Percentiles rank a stretch among this genome's conserved stretches.
phyloP scores from a whole-genome alignment of 495 filamentous ascomycete genomes.

The Xylaria nigripes region DNA sequence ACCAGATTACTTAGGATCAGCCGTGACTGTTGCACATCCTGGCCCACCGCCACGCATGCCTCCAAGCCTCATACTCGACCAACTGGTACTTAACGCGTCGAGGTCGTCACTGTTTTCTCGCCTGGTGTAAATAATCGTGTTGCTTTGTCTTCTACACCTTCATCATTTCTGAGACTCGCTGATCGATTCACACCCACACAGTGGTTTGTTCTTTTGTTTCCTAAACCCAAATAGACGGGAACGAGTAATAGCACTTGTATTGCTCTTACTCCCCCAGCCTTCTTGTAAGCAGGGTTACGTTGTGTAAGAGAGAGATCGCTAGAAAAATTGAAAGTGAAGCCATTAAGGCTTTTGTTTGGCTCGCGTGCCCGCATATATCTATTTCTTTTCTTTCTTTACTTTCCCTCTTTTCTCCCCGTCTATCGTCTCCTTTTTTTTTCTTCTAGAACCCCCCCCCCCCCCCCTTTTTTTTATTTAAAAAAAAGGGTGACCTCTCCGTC shows the following conservation, averaged over 20 bases:
- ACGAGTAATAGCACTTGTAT: constrained; percentile 1
- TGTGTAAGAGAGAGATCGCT: constrained; percentile 1
- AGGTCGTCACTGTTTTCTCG: constrained; percentile 4
- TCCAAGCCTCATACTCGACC: constrained; percentile 27
- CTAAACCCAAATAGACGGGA: constrained; percentile 6
- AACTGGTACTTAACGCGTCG: constrained; percentile 26
- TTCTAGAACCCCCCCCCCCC: background rate
- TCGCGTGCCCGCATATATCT: background rate
- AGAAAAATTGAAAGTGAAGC: constrained; percentile 11
- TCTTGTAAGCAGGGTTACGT: constrained; percentile 5
- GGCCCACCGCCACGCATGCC: constrained; percentile 27
- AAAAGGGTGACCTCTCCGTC: constrained; percentile 4
- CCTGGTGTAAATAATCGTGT: constrained; percentile 7
- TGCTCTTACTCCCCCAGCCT: constrained; percentile 11
- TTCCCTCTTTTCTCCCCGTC: background rate
- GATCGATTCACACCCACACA: constrained; percentile 16
- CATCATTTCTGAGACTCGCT: constrained; percentile 2
- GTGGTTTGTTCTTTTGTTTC: constrained; percentile 18
- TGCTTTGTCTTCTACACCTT: constrained; percentile 10
- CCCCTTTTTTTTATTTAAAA: too few relatives aligned
- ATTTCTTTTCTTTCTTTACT: background rate
- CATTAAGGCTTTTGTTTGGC: constrained; percentile 1
- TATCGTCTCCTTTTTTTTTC: background rate
- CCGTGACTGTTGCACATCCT: constrained; percentile 10
- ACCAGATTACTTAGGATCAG: background rate